Evolutionary conservation across 1,284 basidiomycete species (phyloP).

Genomic region (Naganishia sp.): DNA sequence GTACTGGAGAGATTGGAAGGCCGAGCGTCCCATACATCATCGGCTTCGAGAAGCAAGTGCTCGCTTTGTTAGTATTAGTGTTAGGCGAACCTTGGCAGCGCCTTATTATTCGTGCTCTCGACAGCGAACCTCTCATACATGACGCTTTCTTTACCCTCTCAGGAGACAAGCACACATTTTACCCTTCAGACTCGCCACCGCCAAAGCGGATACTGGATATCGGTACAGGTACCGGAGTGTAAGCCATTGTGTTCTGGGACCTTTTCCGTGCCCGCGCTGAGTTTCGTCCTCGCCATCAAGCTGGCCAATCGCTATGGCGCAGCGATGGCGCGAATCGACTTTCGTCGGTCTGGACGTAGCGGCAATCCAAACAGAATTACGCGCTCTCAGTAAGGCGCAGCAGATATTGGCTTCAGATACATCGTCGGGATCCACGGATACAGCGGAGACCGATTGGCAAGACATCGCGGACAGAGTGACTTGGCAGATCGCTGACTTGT

Average conservation of each 20-base stretch:
- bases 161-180: conserved; percentile 45
- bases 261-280: not conserved
- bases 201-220: conserved; percentile 48
- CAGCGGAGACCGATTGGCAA: conserved; percentile 39
- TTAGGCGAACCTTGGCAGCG: not conserved
- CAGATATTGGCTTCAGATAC: conserved; percentile 32
- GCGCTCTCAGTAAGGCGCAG: conserved; percentile 34
- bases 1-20: not conserved
- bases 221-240: conserved; percentile 48
- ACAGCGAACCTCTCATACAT: conserved; percentile 48
- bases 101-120: not conserved
- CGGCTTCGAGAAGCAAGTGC: conserved; percentile 48
- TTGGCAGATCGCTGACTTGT: conserved; percentile 51
- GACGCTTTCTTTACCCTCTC: conserved; percentile 47
- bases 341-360: conserved; percentile 51
- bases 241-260: conserved; percentile 5
- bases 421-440: not conserved
- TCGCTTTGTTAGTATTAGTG: conserved; percentile 46
- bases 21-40: conserved; percentile 41
- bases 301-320: conserved; percentile 52
- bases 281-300: not conserved
- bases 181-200: conserved; percentile 35
- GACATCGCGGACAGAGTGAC: conserved; percentile 43
- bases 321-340: conserved; percentile 42
- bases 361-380: conserved; percentile 45